Evolutionary conservation across 73 alveolate species (phyloP), one percentile per base, ranked within the genome.

Genomic region (Durusdinium trenchii): DNA sequence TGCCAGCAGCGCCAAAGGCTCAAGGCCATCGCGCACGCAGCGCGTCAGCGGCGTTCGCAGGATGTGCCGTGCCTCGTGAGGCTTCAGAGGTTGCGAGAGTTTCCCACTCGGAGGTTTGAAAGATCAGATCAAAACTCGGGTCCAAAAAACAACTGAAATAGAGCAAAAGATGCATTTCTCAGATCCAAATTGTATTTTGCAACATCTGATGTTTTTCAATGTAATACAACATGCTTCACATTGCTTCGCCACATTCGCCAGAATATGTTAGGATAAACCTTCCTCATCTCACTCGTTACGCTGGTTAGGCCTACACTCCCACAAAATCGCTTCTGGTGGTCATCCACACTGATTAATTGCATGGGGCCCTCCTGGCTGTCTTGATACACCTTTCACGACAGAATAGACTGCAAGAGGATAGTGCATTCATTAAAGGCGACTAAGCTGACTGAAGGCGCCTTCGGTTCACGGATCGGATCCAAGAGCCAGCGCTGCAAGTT

Each of bases 61-160:
- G 85, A 89, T 89, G 86, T 89, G 96, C 23, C 96, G 96, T 3
- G 96, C 96, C 96, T 89, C 54, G 86, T 57, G 79, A 26, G n/a
- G n/a, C n/a, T n/a, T n/a, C n/a, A n/a, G n/a, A n/a, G n/a, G n/a
- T n/a, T n/a, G n/a, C n/a, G n/a, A n/a, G n/a, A n/a, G n/a, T n/a
- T n/a, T n/a, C n/a, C n/a, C n/a, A n/a, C n/a, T n/a, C n/a, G n/a
- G n/a, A n/a, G n/a, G n/a, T n/a, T n/a, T n/a, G n/a, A n/a, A n/a
- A n/a, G n/a, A n/a, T n/a, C n/a, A n/a, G n/a, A n/a, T n/a, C n/a
- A n/a, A n/a, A n/a, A n/a, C n/a, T n/a, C 5, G 26, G 38, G 38
- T 64, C 5, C 32, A 64, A 26, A 42, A 23, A 42, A 64, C 38
- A 42, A 64, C 16, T 64, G 38, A 5, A 64, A 23, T 64, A 23